Conservation (phyloP, 129 eudicot genomes). For the Tagetes patula region DNA sequence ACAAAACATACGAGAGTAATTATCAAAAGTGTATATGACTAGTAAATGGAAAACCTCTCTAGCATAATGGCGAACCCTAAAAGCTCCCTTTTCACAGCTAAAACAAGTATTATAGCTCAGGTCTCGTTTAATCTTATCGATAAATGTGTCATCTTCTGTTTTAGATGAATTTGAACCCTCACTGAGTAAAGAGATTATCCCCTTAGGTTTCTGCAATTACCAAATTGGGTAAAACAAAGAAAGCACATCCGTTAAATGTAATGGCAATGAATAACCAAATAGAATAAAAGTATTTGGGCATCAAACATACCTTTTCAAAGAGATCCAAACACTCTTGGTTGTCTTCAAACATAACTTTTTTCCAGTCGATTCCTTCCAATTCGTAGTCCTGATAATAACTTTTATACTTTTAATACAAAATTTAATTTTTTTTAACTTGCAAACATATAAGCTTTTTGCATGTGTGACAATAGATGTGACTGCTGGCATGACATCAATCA, state of each 20-base stretch:
- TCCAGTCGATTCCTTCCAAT: constrained; percentile 86
- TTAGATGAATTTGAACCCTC: constrained; percentile 68
- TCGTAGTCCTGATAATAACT: constrained; percentile 66
- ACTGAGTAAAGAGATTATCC: constrained; percentile 66
- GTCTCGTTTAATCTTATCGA: constrained; percentile 65
- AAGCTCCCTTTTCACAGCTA: constrained; percentile 60
- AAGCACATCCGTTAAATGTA: neutral
- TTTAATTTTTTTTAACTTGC: neutral
- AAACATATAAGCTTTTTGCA: neutral
- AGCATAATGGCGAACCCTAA: constrained; percentile 69
- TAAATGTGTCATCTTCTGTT: constrained; percentile 67
- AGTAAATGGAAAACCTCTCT: constrained; percentile 50
- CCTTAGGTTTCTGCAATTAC: constrained; percentile 68
- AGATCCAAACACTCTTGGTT: constrained; percentile 91
- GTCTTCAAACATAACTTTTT: constrained; percentile 80
- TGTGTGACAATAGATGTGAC: neutral
- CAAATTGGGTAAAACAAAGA: neutral
- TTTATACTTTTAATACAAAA: neutral
- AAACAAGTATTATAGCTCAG: constrained; percentile 56
- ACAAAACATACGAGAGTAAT: neutral
- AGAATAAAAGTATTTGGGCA: neutral
- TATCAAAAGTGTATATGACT: constrained; percentile 9
- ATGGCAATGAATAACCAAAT: constrained; percentile 7
- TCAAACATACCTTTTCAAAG: constrained; percentile 69
- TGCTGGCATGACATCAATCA: neutral